phyloP scores from a whole-genome alignment of 2,329 filamentous ascomycete species.

The Trichoderma hamatum region DNA sequence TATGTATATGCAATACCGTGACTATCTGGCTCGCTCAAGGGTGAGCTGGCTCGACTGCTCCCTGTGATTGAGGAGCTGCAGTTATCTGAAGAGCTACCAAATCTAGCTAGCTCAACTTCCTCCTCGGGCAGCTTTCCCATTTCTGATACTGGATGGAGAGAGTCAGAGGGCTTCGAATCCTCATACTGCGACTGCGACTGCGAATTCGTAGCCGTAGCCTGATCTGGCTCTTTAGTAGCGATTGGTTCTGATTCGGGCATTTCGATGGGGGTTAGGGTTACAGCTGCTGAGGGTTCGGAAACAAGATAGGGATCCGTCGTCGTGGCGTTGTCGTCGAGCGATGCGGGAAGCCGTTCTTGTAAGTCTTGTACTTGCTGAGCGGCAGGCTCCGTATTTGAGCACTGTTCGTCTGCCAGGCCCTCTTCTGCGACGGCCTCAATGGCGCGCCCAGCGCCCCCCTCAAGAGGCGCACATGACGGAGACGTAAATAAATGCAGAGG shows the following conservation, averaged over 20 bases:
- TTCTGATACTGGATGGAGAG: background rate
- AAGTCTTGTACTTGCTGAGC: background rate
- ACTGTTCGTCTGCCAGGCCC: background rate
- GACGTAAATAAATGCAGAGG: background rate
- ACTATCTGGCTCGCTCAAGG: constrained; percentile 32
- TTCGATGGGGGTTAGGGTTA: background rate
- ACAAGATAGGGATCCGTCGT: background rate
- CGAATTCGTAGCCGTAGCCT: too few relatives aligned
- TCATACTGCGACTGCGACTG: background rate
- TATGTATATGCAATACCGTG: constrained; percentile 37
- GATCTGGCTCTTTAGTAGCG: background rate
- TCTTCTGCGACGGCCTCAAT: background rate
- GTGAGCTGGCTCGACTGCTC: constrained; percentile 32
- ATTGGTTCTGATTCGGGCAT: background rate
- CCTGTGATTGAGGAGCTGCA: background rate
- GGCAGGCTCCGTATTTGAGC: constrained; percentile 1
- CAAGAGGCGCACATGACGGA: constrained; percentile 10
- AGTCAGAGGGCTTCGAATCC: background rate
- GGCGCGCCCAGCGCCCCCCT: background rate
- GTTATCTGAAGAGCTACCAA: constrained; percentile 8
- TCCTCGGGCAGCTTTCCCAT: constrained; percentile 1
- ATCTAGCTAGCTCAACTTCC: constrained; percentile 2
- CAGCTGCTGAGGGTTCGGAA: background rate
- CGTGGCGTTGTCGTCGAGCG: background rate
- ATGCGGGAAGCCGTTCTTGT: background rate